A percentile compares a stretch with the other conserved stretches of the same genome.
Conservation (phyloP, 805 yeast species). For the Candida morakotiae region DNA sequence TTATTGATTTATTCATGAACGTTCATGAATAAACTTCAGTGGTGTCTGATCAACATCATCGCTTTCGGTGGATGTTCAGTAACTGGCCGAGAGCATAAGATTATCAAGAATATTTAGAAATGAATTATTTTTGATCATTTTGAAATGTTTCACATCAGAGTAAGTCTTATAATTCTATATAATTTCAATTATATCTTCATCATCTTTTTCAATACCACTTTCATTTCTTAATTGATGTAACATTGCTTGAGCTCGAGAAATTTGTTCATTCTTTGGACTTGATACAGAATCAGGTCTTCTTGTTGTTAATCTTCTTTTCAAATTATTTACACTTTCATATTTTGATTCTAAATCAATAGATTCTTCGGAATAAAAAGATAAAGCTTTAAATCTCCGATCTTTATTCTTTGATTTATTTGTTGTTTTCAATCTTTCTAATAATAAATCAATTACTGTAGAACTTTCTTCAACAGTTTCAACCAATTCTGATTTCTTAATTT, state of each 20-base stretch:
- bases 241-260: slow-evolving; percentile 40
- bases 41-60: too few species aligned
- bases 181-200: neutral
- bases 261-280: slow-evolving; percentile 18
- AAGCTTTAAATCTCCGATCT: slow-evolving; percentile 26
- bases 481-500: slow-evolving; percentile 10
- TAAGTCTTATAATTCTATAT: neutral
- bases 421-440: slow-evolving; percentile 29
- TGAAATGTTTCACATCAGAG: too few species aligned
- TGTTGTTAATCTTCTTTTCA: slow-evolving; percentile 35
- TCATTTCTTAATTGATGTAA: slow-evolving; percentile 28
- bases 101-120: too few species aligned
- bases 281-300: slow-evolving; percentile 14
- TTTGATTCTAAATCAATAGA: slow-evolving; percentile 10
- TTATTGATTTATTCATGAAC: too few species aligned
- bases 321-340: slow-evolving; percentile 36
- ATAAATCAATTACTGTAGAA: slow-evolving; percentile 27
- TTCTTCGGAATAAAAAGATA: slow-evolving; percentile 25
- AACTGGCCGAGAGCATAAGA: too few species aligned
- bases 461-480: slow-evolving; percentile 12
- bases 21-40: too few species aligned
- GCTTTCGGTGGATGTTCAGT: too few species aligned
- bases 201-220: slow-evolving; percentile 2
- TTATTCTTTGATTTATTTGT: slow-evolving; percentile 21
- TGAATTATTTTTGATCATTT: too few species aligned